These are phyloP conservation scores for Gossypium trilobum DNA, from an alignment of 441 rosid species.

Conservation along the genomic window DNA sequence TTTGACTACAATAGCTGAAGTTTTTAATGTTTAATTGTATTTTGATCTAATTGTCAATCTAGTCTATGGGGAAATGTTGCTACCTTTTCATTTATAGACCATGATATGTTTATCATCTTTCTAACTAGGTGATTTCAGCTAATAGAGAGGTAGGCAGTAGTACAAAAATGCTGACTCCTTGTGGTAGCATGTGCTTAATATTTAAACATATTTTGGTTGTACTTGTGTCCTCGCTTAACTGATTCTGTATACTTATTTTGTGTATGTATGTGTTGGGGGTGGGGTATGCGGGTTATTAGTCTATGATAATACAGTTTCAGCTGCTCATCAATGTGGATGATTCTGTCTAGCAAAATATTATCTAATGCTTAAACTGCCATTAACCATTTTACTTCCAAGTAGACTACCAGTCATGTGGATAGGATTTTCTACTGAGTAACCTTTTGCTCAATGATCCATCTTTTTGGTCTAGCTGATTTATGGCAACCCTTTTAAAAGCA, in stretches of 20 bases:
- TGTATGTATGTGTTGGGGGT: neutral
- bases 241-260: neutral
- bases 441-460: neutral
- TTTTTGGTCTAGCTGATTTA: neutral
- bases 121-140: neutral
- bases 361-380: neutral
- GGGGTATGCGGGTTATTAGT: neutral
- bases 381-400: neutral
- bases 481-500: neutral
- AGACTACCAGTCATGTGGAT: neutral
- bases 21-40: slow-evolving; percentile 3
- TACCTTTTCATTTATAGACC: neutral
- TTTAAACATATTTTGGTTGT: neutral
- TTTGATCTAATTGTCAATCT: slow-evolving; percentile 7
- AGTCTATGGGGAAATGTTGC: neutral
- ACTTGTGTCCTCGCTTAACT: neutral
- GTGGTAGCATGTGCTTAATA: neutral
- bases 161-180: neutral
- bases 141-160: neutral
- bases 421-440: neutral
- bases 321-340: neutral
- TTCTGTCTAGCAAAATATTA: neutral
- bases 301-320: neutral
- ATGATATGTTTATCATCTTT: neutral
- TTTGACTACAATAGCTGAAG: neutral